A percentile compares a stretch with the other conserved stretches of the same genome.
Evolutionary conservation across 305 asterid genomes (phyloP).

Genomic region (Nicotiana rustica): DNA sequence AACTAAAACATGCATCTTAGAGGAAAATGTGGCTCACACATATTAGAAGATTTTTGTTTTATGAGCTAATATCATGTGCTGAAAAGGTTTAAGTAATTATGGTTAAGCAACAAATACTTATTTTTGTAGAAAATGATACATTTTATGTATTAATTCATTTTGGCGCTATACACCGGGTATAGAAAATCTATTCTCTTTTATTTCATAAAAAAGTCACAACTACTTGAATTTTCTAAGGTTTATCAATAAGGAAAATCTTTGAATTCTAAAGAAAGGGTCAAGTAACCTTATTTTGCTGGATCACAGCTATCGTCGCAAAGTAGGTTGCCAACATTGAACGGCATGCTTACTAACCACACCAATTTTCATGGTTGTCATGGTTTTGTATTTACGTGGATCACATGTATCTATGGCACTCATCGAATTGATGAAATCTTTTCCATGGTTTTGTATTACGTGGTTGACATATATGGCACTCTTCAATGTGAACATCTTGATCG

Average conservation of each 20-base stretch:
- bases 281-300: neutral
- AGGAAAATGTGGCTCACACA: neutral
- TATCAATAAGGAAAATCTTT: neutral
- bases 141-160: no score
- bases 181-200: no score
- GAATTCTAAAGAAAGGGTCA: neutral
- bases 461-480: constrained; percentile 30
- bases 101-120: no score
- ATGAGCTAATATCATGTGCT: neutral
- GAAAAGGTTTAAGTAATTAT: neutral
- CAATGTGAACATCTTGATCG: neutral
- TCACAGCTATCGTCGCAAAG: neutral
- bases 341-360: constrained; percentile 29
- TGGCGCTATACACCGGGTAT: no score
- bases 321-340: constrained; percentile 39
- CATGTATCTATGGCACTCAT: neutral
- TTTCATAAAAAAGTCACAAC: no score
- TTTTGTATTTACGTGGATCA: constrained; percentile 27
- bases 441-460: constrained; percentile 25
- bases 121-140: no score
- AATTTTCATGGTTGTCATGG: constrained; percentile 18
- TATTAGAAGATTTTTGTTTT: neutral
- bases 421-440: neutral
- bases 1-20: neutral
- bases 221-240: neutral